phyloP scores from a whole-genome alignment of 2,329 filamentous ascomycete genomes.

The Fusarium sp. region DNA sequence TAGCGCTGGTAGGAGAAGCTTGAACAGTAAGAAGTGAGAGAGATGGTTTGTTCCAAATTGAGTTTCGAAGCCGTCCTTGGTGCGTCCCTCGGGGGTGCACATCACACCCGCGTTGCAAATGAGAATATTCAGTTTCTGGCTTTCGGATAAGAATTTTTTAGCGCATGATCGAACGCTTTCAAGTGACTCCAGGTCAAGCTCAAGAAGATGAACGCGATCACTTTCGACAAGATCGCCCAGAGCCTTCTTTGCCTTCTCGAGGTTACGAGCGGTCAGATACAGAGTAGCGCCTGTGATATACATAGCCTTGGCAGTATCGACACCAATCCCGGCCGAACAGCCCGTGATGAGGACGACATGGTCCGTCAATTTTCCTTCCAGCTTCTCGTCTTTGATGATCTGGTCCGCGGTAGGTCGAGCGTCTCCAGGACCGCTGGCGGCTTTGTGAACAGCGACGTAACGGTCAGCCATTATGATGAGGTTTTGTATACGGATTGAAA shows the following conservation, averaged over 20 bases:
- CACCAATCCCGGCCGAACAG: neutral
- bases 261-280: slow-evolving; percentile 1
- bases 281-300: slow-evolving; percentile 1
- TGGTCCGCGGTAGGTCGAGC: neutral
- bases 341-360: neutral
- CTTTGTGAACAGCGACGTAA: slow-evolving; percentile 9
- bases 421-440: neutral
- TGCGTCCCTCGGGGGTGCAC: slow-evolving; percentile 1
- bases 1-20: neutral
- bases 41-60: slow-evolving; percentile 16
- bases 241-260: slow-evolving; percentile 1
- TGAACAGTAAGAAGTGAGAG: neutral
- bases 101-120: slow-evolving; percentile 19
- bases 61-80: slow-evolving; percentile 2
- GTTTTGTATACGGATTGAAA: fast-evolving
- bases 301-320: slow-evolving; percentile 4
- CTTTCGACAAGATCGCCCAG: neutral
- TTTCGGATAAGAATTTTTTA: neutral
- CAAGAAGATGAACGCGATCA: neutral
- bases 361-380: neutral
- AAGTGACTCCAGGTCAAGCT: neutral
- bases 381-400: slow-evolving; percentile 1
- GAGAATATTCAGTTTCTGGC: neutral
- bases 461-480: neutral
- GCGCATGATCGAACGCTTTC: neutral